Evolutionary conservation across 2,329 filamentous ascomycete species (phyloP).

Genomic region (Paraconiothyrium sp.): DNA sequence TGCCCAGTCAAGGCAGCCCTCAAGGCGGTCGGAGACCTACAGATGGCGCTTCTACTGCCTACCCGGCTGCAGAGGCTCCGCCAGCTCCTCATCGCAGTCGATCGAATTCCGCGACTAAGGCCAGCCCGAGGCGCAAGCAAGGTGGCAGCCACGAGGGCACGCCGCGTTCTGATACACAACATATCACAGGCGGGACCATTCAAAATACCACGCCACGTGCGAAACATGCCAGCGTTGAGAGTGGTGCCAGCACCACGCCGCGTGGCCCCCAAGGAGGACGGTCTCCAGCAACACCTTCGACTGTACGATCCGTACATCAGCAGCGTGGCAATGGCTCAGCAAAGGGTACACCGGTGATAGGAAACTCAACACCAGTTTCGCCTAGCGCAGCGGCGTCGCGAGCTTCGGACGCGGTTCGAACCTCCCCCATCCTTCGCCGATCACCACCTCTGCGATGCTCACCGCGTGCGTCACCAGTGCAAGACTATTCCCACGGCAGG

Average conservation of each 20-base stretch:
- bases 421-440: constrained; percentile 41
- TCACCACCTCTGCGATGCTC: constrained; percentile 43
- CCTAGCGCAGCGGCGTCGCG: constrained; percentile 42
- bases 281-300: constrained; percentile 46
- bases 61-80: constrained; percentile 31
- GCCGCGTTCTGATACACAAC: constrained; percentile 36
- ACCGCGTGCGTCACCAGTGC: constrained; percentile 39
- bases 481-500: constrained; percentile 36
- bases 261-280: constrained; percentile 42
- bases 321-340: constrained; percentile 39
- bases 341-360: constrained; percentile 36
- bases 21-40: constrained; percentile 36
- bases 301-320: constrained; percentile 36
- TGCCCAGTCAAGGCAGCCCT: constrained; percentile 32
- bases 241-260: constrained; percentile 45
- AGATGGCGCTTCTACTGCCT: constrained; percentile 37
- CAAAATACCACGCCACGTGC: constrained; percentile 46
- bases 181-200: constrained; percentile 35
- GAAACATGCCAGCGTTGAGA: constrained; percentile 41
- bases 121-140: constrained; percentile 31
- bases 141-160: constrained; percentile 38
- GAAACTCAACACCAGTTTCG: constrained; percentile 36
- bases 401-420: constrained; percentile 37
- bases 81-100: constrained; percentile 35
- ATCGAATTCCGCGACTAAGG: constrained; percentile 39